A percentile compares a stretch with the other conserved stretches of the same genome.
Conservation (phyloP, 2,329 filamentous ascomycete genomes). For the Endothia cerciana region DNA sequence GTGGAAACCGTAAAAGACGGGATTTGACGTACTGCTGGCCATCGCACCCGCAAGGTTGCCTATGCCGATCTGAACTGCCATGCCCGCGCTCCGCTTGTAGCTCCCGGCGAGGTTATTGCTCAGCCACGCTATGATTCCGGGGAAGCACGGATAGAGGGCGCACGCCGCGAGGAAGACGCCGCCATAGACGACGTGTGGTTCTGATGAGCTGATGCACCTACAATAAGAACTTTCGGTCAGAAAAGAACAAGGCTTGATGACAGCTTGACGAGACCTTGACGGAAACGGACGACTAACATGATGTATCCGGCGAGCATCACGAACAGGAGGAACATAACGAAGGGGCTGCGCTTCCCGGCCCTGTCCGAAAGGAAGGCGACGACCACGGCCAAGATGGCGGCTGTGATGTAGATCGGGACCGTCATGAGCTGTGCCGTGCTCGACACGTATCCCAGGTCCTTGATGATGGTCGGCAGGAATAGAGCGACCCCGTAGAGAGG, state of each 20-base stretch:
- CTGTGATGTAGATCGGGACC: conserved; percentile 62
- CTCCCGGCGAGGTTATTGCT: conserved; percentile 74
- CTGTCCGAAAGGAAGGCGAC: conserved; percentile 60
- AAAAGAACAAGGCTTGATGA: not conserved
- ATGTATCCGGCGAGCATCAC: conserved; percentile 61
- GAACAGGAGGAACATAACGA: conserved; percentile 57
- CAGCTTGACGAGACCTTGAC: not conserved
- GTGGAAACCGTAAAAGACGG: not conserved
- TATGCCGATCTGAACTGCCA: conserved; percentile 66
- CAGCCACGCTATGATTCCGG: conserved; percentile 79
- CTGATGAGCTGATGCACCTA: conserved; percentile 55
- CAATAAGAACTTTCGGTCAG: conserved; percentile 35
- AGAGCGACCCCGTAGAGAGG: conserved; percentile 61
- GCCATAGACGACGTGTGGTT: conserved; percentile 66
- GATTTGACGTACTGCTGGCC: conserved; percentile 42
- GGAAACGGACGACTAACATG: conserved; percentile 43
- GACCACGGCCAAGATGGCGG: conserved; percentile 61
- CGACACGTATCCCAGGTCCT: conserved; percentile 59
- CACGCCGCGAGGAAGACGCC: conserved; percentile 77
- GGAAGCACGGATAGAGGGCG: conserved; percentile 78
- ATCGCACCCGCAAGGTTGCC: conserved; percentile 67
- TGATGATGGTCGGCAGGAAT: conserved; percentile 68
- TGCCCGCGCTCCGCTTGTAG: conserved; percentile 67
- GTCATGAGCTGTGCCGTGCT: conserved; percentile 69
- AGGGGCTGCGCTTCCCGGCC: conserved; percentile 56